Evolutionary conservation across 2,329 filamentous ascomycete genomes (phyloP), one percentile per base, ranked within the genome.

Genomic region (Neoarthrinium moseri): DNA sequence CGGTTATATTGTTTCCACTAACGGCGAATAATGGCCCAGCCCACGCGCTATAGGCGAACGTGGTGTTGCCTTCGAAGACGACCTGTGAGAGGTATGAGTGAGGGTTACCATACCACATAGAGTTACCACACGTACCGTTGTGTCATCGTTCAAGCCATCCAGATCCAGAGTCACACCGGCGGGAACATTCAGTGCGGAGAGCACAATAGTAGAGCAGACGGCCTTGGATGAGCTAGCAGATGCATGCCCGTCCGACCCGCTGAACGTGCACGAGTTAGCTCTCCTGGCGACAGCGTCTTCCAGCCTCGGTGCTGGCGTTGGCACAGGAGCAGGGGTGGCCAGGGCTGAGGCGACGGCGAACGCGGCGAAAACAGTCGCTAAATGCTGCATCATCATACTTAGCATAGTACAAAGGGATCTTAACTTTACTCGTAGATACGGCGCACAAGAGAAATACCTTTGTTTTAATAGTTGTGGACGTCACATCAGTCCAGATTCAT

Each of bases 1-100:
- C 62, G 34, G 62, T 68, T 54, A 75, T 67, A 41, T 61, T 55
- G 15, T 56, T 70, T 24, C 77, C 77, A n/a, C 70, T 72, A 46
- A 80, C 65, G 17, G 65, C 67, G 53, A 81, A 70, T 32, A 80
- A 62, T 26, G 76, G 75, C 3, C 76, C 77, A 7, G 54, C 50
- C 75, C 75, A 80, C 55, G 77, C 72, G 51, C 73, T 66, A 63
- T 78, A 78, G 26, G 68, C 76, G 29, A 44, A 44, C 3, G 63
- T 44, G 6, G 42, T 44, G 5, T 6, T 36, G 18, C 42, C 42
- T n/a, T 36, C 21, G 22, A 44, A 44, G 22, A 44, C 17, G 10
- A 44, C 33, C 42, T 44, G 11, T 6, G 8, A 18, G 13, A 4
- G 21, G 11, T 41, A 15, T 10, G 8, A 32, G 38, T 11, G 11